Evolutionary conservation across 441 rosid genomes (phyloP).

Genomic region (Erodium texanum): DNA sequence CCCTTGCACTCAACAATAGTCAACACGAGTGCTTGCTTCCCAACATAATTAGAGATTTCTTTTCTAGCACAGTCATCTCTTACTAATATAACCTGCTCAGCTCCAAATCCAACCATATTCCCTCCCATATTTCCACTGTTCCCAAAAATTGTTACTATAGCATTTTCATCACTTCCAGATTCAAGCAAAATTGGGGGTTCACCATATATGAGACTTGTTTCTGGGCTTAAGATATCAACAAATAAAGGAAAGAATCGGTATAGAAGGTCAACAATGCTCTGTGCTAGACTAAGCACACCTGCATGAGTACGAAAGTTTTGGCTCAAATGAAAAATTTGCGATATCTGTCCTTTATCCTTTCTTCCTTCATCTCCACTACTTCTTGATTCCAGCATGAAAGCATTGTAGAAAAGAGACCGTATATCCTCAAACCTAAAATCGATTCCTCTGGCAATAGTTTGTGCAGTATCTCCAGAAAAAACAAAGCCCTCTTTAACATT

Average conservation of each 20-base stretch:
- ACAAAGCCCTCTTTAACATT: constrained; percentile 44
- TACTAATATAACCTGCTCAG: constrained; percentile 48
- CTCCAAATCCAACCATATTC: constrained; percentile 39
- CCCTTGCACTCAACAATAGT: constrained; percentile 52
- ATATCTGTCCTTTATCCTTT: constrained; percentile 32
- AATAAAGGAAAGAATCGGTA: constrained; percentile 32
- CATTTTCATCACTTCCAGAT: constrained; percentile 28
- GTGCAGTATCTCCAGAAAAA: constrained; percentile 48
- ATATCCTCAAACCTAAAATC: constrained; percentile 33
- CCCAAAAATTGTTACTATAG: constrained; percentile 31
- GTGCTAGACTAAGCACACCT: constrained; percentile 45
- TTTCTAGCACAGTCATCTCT: constrained; percentile 33
- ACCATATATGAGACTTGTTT: constrained; percentile 35
- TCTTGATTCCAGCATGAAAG: constrained; percentile 30
- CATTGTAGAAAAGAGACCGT: constrained; percentile 26
- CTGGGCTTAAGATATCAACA: constrained; percentile 32
- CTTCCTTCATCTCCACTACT: constrained; percentile 11
- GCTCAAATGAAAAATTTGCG: constrained; percentile 33
- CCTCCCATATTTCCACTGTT: constrained; percentile 16
- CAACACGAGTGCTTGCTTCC: constrained; percentile 48
- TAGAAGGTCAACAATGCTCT: constrained; percentile 44
- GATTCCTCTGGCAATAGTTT: constrained; percentile 35
- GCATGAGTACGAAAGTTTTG: constrained; percentile 55
- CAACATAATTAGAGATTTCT: constrained; percentile 29
- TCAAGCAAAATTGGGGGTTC: constrained; percentile 44